Percentiles rank a stretch among this genome's conserved stretches.
phyloP scores from a whole-genome alignment of 2,329 filamentous ascomycete genomes.

The Monilinia vaccinii-corymbosi region DNA sequence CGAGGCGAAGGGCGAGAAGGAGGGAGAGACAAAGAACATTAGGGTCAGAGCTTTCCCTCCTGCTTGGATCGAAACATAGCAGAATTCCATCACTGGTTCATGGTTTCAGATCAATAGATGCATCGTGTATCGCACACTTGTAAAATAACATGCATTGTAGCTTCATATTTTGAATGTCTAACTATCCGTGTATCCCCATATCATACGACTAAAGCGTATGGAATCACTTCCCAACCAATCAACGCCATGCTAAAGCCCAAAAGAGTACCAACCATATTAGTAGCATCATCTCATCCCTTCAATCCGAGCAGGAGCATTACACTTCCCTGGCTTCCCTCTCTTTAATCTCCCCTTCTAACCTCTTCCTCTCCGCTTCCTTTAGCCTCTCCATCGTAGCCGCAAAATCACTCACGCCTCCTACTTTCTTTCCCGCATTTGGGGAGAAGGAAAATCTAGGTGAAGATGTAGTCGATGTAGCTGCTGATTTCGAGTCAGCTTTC shows the following conservation, averaged over 20 bases:
- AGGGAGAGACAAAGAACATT: slow-evolving; percentile 34
- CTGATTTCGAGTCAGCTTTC: slow-evolving; percentile 34
- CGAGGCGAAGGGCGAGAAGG: slow-evolving; percentile 34
- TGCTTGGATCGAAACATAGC: slow-evolving; percentile 46
- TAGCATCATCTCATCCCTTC: not conserved
- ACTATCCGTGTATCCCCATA: not conserved
- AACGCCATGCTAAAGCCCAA: slow-evolving; percentile 26
- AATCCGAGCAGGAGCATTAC: not conserved
- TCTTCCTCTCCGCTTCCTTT: slow-evolving; percentile 45
- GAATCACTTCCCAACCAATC: not conserved
- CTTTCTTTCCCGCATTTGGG: slow-evolving; percentile 21
- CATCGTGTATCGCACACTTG: not conserved
- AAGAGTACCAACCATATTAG: slow-evolving; percentile 2
- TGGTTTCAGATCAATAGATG: not conserved
- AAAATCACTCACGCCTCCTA: slow-evolving; percentile 26
- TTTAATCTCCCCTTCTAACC: slow-evolving; percentile 36
- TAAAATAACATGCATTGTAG: not conserved
- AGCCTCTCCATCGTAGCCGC: slow-evolving; percentile 45
- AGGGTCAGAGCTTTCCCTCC: slow-evolving; percentile 76
- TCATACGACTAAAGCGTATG: not conserved
- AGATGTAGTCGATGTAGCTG: slow-evolving; percentile 21
- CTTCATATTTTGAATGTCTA: not conserved
- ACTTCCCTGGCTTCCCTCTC: slow-evolving; percentile 33
- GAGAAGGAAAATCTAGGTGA: slow-evolving; percentile 29
- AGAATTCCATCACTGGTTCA: not conserved